Base-by-base conservation (phyloP, 352 stramenopile species). In the Pythium volutum region DNA sequence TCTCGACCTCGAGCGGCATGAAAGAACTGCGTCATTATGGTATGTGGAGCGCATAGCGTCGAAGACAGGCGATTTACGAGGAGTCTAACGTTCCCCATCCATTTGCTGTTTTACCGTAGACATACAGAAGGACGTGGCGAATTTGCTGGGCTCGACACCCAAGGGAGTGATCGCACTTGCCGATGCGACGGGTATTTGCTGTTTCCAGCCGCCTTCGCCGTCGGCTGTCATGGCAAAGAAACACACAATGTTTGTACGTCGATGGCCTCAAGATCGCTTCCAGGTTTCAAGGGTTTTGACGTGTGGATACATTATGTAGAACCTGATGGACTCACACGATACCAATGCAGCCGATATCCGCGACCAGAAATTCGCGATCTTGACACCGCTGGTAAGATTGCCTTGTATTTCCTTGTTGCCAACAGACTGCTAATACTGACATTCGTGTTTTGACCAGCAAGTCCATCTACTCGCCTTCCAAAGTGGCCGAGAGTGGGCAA, bases 21-120 rank as follows among this genome's bases (percentile, higher is more conserved):
- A 90, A 87, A 47, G 84, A 93, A 65, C 65, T 93, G 61, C 84
- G 84, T 2, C 80, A 91, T 58, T 93, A 91, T 34, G 76, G 78
- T 85, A 29, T 31, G 74, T 11, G 26, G 22, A 1, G n/a, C 11
- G 25, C n/a, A 8, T 15, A 6, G 18, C 10, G 23, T 25, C 14
- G 10, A 33, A n/a, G n/a, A n/a, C n/a, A n/a, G n/a, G n/a, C n/a
- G n/a, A n/a, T n/a, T n/a, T n/a, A n/a, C n/a, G n/a, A n/a, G n/a
- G n/a, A n/a, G n/a, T n/a, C n/a, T n/a, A n/a, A n/a, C n/a, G n/a
- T n/a, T n/a, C n/a, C n/a, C n/a, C n/a, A n/a, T n/a, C n/a, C n/a
- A n/a, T n/a, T n/a, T n/a, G n/a, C n/a, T n/a, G n/a, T n/a, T n/a
- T 27, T 6, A 39, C 5, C 39, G 6, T 26, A 82, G 81, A 91